phyloP scores from a whole-genome alignment of 192 early-diverging fungal genomes.

The Backusella tuberculispora region DNA sequence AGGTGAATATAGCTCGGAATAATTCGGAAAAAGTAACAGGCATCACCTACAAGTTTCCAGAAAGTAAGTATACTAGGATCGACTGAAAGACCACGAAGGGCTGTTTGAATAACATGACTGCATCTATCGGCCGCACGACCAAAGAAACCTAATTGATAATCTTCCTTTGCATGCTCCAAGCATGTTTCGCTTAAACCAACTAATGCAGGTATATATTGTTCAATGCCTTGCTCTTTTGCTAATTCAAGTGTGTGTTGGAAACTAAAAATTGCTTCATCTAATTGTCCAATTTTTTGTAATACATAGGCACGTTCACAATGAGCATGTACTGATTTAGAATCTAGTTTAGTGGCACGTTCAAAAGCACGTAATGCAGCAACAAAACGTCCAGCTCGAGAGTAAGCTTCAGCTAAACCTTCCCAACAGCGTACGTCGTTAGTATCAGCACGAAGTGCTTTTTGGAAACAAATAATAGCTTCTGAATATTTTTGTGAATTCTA shows the following conservation, averaged over 20 bases:
- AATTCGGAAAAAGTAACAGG: conserved; percentile 52
- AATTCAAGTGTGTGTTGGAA: conserved; percentile 43
- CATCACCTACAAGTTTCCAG: conserved; percentile 67
- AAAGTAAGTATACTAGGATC: conserved; percentile 45
- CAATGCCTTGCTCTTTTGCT: conserved; percentile 39
- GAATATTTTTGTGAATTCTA: conserved; percentile 46
- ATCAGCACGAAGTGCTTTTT: conserved; percentile 79
- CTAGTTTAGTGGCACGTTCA: conserved; percentile 67
- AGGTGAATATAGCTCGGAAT: conserved; percentile 54
- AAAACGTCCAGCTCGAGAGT: conserved; percentile 70
- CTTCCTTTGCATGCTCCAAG: conserved; percentile 52
- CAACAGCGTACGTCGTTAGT: conserved; percentile 65
- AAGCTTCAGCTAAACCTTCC: conserved; percentile 82
- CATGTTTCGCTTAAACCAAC: conserved; percentile 58
- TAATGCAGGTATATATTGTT: conserved; percentile 49
- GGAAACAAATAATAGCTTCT: conserved; percentile 73
- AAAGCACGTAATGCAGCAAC: conserved; percentile 81
- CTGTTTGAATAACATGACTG: conserved; percentile 47
- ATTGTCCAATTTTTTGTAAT: conserved; percentile 56
- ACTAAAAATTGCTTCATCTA: conserved; percentile 55
- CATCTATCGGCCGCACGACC: conserved; percentile 65
- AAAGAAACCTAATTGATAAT: conserved; percentile 64
- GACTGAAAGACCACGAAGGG: conserved; percentile 27
- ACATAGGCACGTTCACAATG: conserved; percentile 54
- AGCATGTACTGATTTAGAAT: conserved; percentile 51